Evolutionary conservation across 768 basidiomycete genomes (phyloP), one percentile per base, ranked within the genome.

Genomic region (Panaeolus cyanescens): DNA sequence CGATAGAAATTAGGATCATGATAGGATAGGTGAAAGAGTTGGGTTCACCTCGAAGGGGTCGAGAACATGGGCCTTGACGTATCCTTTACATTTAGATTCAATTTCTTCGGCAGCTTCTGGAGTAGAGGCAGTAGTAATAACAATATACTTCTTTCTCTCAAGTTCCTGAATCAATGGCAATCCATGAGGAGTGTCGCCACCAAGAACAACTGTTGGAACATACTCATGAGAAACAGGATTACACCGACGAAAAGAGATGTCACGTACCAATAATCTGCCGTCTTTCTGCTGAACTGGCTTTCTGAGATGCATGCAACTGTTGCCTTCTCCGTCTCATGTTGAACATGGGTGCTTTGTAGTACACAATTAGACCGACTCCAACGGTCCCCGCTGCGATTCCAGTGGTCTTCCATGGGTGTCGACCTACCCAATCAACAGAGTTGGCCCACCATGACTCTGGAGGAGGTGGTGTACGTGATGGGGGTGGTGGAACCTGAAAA

Each of bases 121-220:
- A 5, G 83, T 85, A 0, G 86, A 77, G 17, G 94, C 93, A 62
- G 90, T 95, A 4, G 88, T 80, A 63, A 96, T 86, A 34, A 96
- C 89, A 66, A 95, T 90, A 68, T 90, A 95, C 0, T 92, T 93
- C 62, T 87, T 84, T 68, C 79, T 81, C 75, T 94, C 92, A 45
- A 96, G 79, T 57, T 89, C 88, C 50, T 83, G 68, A 57, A 95
- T 87, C 39, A 95, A 73, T 7, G 91, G 85, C n/a, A 87, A 78
- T 6, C 85, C 92, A 55, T 88, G 77, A 0, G 89, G 84, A 19
- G 83, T 81, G 68, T 95, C 94, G 8, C 89, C 94, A 28, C 95
- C 94, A 37, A 95, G 81, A 28, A 95, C 82, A 34, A 95, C 92
- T 93, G 64, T 20, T 67, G 57, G 39, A 61, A 58, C 15, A 54